Evolutionary conservation across 108 stramenopile species (phyloP), one percentile per base, ranked within the genome.

Genomic region (Schizochytrium sp.): DNA sequence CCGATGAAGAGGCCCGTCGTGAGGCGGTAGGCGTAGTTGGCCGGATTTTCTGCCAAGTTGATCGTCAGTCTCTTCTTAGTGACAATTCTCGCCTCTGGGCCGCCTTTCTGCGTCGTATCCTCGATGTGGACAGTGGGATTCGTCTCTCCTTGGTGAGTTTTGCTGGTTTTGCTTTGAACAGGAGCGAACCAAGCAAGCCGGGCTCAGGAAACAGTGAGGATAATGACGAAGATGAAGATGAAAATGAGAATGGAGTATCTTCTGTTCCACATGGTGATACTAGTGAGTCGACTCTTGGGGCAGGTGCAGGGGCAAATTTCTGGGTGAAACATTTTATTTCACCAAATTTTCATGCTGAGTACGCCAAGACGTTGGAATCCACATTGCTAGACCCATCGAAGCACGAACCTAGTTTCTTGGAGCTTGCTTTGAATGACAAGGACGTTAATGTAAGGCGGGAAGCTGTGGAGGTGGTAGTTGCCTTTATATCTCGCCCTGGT

Each of bases 311-410:
- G 8, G 47, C 76, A 7, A 83, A 83, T 53, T 83, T 83, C 55
- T 83, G 76, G 76, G 76, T 83, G n/a, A 83, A 83, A 83, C 76
- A 83, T 28, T 83, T 83, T 42, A 83, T 83, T 0, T 17, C 76
- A 5, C 50, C 76, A 17, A 83, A 83, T 50, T 83, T 83, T 40
- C 53, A 55, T 2, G 53, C 50, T 5, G n/a, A 55, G 53, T 55
- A 55, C 28, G 76, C 76, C 47, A 83, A 83, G 4, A 83, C 76
- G 50, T n/a, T 83, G n/a, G 47, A 49, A 47, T 47, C 47, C 15
- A n/a, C 28, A 5, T 10, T 53, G 47, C 76, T n/a, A 42, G n/a
- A 40, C 10, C 12, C 76, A 19, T 1, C 7, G 44, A 38, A 7
- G 10, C 10, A 50, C 10, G 76, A 83, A 53, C 76, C 76, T 5